These are phyloP conservation scores for Spergularia marina DNA, from an alignment of 148 eudicot species.

Conservation along the genomic window DNA sequence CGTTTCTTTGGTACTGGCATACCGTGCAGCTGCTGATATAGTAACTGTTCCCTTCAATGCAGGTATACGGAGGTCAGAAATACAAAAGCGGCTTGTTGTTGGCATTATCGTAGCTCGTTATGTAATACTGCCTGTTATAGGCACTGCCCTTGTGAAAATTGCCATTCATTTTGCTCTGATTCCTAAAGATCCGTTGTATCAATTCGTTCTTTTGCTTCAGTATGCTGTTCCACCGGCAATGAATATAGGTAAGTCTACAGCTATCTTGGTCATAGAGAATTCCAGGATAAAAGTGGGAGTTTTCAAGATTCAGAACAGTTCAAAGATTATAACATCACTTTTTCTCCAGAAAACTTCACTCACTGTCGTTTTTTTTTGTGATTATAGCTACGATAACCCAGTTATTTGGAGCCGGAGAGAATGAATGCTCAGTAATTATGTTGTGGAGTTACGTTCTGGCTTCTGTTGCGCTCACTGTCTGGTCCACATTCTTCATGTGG, in stretches of 20 bases:
- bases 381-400: conserved; percentile 36
- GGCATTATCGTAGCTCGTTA: conserved; percentile 58
- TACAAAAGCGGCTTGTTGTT: conserved; percentile 38
- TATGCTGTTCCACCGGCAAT: conserved; percentile 85
- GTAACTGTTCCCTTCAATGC: background rate
- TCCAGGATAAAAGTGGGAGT: no score
- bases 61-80: conserved; percentile 56
- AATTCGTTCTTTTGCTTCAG: conserved; percentile 76
- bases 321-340: no score
- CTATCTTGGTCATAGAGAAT: no score
- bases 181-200: conserved; percentile 57
- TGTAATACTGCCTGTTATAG: conserved; percentile 52
- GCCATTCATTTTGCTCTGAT: conserved; percentile 46
- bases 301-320: no score
- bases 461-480: conserved; percentile 34
- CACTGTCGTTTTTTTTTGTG: background rate
- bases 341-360: no score
- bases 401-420: conserved; percentile 36
- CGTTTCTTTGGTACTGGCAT: background rate
- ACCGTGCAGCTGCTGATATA: background rate
- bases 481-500: conserved; percentile 46
- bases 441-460: conserved; percentile 36
- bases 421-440: conserved; percentile 40
- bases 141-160: conserved; percentile 47
- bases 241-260: conserved; percentile 55